Base-by-base conservation (phyloP, 148 eudicot species). In the Chenopodium album region DNA sequence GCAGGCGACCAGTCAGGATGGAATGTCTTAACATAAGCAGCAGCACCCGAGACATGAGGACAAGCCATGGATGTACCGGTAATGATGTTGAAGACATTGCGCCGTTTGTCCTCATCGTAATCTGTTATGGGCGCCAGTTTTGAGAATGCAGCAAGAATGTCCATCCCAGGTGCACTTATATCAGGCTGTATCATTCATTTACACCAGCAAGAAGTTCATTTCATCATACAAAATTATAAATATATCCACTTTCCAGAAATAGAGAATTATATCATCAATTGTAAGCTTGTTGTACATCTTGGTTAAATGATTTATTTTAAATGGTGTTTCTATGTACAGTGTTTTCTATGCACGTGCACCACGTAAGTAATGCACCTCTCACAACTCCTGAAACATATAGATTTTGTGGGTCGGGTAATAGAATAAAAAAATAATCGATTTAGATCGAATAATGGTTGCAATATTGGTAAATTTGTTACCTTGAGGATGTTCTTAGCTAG, bases 61-160 rank as follows among this genome's bases (percentile, higher is more conserved):
- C 88, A 81, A 69, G 98, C 89, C 98, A 95, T 95, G 56, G 98
- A 95, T 1, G 97, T 94, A 11, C 98, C 98, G 1, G 97, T 90
- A 13, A 84, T 48, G 64, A 94, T 80, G 83, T 89, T 87, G 79
- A 81, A 94, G 64, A 78, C 59, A 9, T 78, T 76, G 50, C 56
- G 52, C 7, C 97, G 88, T 1, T 63, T 87, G 81, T 92, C 97
- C 0, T 50, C 20, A 12, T 76, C 3, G 32, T 83, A 76, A 1
- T 87, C 89, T 0, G 92, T 86, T 34, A 91, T 19, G 29, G 87
- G 74, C 23, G 79, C 75, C 71, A 83, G 73, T 83, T 84, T 82
- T 9, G 98, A 75, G 82, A 84, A 93, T 16, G 85, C 94, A 66
- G 98, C 98, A 32, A 94, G 82, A 77, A 94, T 94, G 85, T 85